Evolutionary conservation across 768 basidiomycete genomes (phyloP).

Genomic region (Pleurotus salmoneostramineus): DNA sequence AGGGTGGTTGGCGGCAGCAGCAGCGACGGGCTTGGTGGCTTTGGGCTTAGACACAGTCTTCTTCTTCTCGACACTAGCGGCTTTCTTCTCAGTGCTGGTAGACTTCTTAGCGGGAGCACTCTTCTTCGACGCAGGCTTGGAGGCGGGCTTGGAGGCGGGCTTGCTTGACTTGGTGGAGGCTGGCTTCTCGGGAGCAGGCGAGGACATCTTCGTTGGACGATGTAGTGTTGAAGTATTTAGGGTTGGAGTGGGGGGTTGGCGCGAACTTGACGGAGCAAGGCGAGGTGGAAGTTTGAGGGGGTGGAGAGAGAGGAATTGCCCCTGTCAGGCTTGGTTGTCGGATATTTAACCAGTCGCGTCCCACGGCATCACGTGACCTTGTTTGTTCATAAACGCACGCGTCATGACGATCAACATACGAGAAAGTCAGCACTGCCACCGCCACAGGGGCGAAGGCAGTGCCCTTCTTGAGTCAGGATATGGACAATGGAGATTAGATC

Average conservation of each 20-base stretch:
- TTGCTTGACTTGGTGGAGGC: conserved; percentile 9
- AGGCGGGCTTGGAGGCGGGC: conserved; percentile 14
- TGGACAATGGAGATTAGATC: conserved; percentile 3
- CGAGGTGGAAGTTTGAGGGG: background rate
- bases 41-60: conserved; percentile 26
- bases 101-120: conserved; percentile 16
- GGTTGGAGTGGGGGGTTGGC: background rate
- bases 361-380: background rate
- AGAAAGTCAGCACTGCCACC: conserved; percentile 6
- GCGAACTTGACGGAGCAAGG: conserved; percentile 7
- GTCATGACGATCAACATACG: background rate
- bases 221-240: conserved; percentile 9
- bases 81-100: conserved; percentile 24
- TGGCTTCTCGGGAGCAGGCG: conserved; percentile 14
- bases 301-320: background rate
- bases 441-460: conserved; percentile 1
- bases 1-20: conserved; percentile 30
- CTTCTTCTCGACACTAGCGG: conserved; percentile 25
- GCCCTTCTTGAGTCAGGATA: background rate
- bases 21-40: conserved; percentile 16
- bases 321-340: background rate
- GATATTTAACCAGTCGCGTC: conserved; percentile 4
- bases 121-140: conserved; percentile 13
- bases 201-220: conserved; percentile 15
- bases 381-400: background rate